These are phyloP conservation scores for Melanomma pulvis-pyrius DNA, from an alignment of 495 filamentous ascomycete genomes.

Conservation along the genomic window DNA sequence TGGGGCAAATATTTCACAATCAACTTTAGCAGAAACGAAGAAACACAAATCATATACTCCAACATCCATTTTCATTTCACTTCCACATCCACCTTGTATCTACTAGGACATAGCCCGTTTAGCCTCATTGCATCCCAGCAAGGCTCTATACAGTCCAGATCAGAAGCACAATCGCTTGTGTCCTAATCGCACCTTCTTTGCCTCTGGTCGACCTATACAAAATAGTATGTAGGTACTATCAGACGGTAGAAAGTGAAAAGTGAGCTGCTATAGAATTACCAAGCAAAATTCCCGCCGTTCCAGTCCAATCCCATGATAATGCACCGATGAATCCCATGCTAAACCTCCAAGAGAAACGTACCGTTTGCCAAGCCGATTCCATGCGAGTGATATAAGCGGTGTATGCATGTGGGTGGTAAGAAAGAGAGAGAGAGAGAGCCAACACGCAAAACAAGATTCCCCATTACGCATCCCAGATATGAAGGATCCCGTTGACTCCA, in stretches of 20 bases:
- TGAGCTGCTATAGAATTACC: not conserved
- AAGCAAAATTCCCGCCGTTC: not conserved
- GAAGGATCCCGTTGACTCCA: not conserved
- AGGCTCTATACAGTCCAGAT: not conserved
- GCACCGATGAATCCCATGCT: not conserved
- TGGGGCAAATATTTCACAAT: too few species aligned
- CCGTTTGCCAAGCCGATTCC: not conserved
- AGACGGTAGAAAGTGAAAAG: not conserved
- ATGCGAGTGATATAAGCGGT: not conserved
- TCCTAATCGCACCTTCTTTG: not conserved
- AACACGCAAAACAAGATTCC: not conserved
- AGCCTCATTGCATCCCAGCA: not conserved
- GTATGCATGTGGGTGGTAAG: not conserved
- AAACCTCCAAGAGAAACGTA: not conserved
- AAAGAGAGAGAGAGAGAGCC: not conserved
- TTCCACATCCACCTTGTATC: not conserved
- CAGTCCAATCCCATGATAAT: not conserved
- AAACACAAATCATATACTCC: not conserved
- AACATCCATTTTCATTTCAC: not conserved
- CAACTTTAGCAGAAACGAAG: too few species aligned
- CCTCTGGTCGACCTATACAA: not conserved
- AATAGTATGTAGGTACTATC: not conserved
- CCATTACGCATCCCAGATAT: not conserved
- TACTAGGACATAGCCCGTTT: not conserved
- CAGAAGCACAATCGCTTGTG: not conserved